Percentiles rank a stretch among this genome's conserved stretches.
Evolutionary conservation across 2,329 filamentous ascomycete genomes (phyloP).

Genomic region (Fusarium stilboides): DNA sequence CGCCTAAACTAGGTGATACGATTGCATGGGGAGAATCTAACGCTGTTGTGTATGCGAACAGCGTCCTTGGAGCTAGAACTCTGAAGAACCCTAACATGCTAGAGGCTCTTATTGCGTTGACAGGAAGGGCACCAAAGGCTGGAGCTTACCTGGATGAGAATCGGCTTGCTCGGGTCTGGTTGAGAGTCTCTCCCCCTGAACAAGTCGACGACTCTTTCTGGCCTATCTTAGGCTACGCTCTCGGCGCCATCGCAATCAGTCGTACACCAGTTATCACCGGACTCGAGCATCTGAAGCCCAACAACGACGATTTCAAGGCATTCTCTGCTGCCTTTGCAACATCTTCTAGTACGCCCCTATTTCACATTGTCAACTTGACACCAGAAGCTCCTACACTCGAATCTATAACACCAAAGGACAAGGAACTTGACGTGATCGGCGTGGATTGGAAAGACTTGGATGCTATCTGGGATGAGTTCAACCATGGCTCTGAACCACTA

Average conservation of each 20-base stretch:
- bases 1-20: constrained; percentile 15
- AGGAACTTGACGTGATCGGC: not conserved
- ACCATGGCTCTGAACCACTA: not conserved
- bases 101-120: constrained; percentile 25
- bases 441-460: not conserved
- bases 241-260: constrained; percentile 9
- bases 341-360: constrained; percentile 25
- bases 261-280: constrained; percentile 24
- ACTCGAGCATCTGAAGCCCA: constrained; percentile 11
- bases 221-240: constrained; percentile 23
- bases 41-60: constrained; percentile 31
- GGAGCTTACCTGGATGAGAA: constrained; percentile 22
- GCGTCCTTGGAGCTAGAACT: constrained; percentile 27
- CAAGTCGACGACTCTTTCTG: constrained; percentile 23
- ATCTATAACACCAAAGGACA: not conserved
- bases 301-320: constrained; percentile 21
- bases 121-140: constrained; percentile 24
- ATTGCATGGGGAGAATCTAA: constrained; percentile 33
- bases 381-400: constrained; percentile 21
- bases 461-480: constrained; percentile 13
- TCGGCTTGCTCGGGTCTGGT: constrained; percentile 1
- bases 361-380: constrained; percentile 27
- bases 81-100: constrained; percentile 30
- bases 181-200: not conserved
- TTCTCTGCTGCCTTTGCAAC: constrained; percentile 35